Evolutionary conservation across 177 flowering plant genomes (phyloP).

Genomic region (Vitis hybrid): DNA sequence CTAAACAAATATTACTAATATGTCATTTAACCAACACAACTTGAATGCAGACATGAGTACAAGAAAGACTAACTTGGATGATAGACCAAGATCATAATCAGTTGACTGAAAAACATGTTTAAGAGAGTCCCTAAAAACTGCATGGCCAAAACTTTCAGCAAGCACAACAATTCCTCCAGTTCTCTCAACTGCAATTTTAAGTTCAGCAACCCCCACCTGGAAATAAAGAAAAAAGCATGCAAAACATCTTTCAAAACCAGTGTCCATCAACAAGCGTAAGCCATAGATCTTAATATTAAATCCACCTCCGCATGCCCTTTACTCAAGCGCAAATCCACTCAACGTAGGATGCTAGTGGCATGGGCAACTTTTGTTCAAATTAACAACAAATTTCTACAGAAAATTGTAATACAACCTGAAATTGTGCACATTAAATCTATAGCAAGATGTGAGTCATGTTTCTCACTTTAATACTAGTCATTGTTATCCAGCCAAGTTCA

Average conservation of each 20-base stretch:
- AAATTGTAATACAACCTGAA: too few relatives aligned
- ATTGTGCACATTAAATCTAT: too few relatives aligned
- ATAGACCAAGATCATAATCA: slow-evolving; percentile 76
- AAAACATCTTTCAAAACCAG: neutral
- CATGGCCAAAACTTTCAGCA: slow-evolving; percentile 98
- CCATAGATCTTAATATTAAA: too few relatives aligned
- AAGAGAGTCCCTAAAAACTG: slow-evolving; percentile 92
- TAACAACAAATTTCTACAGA: too few relatives aligned
- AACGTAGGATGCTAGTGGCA: too few relatives aligned
- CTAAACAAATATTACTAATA: neutral
- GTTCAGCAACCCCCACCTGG: slow-evolving; percentile 93
- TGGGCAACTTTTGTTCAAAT: too few relatives aligned
- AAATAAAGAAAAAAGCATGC: slow-evolving; percentile 6
- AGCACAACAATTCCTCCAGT: slow-evolving; percentile 96
- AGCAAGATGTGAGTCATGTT: too few relatives aligned
- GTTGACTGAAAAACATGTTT: slow-evolving; percentile 68
- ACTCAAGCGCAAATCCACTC: too few relatives aligned
- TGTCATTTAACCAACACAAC: neutral
- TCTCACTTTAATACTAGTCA: too few relatives aligned
- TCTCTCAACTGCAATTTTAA: slow-evolving; percentile 89
- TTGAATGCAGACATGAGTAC: neutral
- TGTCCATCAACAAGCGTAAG: neutral
- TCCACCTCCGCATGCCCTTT: too few relatives aligned
- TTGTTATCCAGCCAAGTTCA: too few relatives aligned
- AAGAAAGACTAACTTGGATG: slow-evolving; percentile 66